Base-by-base conservation (phyloP, 108 stramenopile species). In the Skeletonema tropicum region DNA sequence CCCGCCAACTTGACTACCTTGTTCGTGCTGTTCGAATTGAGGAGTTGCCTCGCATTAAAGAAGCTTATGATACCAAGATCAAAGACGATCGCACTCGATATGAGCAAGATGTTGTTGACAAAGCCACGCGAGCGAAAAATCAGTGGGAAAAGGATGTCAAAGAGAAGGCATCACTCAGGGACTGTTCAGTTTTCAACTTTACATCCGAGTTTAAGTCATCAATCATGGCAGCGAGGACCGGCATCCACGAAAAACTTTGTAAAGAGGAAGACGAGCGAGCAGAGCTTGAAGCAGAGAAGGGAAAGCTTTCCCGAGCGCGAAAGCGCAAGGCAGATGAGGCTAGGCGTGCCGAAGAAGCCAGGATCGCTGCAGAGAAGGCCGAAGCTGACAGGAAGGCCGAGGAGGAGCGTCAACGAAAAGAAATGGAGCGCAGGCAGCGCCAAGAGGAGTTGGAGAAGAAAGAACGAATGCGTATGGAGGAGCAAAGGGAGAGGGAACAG, bases 21-120 rank as follows among this genome's bases (percentile, higher is more conserved):
- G 91, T 92, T 39, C 93, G 98, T 32, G 98, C 98, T n/a, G 83
- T 97, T 15, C 94, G 98, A 33, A 94, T 97, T 55, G 97, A 98
- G 78, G 97, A 97, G 76, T 82, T 94, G 55, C 93, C 93, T 35
- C 68, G 92, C 52, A 90, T 97, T 75, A 92, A 91, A 80, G 83
- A 87, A 41, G 75, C 75, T 45, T 89, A 93, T 80, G 92, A 92
- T 68, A 75, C 86, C 35, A 87, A 86, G 66, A 69, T 85, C 38
- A 91, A 88, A 80, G 57, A 68, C 57, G 92, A 92, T 52, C 79
- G 85, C 17, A 89, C 82, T 30, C 88, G 79, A 3, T 92, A 94
- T 75, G 92, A 93, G 68, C 60, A 84, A 31, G 94, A 92, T 32
- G 80, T 87, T 19, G 59, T 90, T 12, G 89, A 93, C 57, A 89